Evolutionary conservation across 768 basidiomycete genomes (phyloP).

Genomic region (Roridomyces roridus): DNA sequence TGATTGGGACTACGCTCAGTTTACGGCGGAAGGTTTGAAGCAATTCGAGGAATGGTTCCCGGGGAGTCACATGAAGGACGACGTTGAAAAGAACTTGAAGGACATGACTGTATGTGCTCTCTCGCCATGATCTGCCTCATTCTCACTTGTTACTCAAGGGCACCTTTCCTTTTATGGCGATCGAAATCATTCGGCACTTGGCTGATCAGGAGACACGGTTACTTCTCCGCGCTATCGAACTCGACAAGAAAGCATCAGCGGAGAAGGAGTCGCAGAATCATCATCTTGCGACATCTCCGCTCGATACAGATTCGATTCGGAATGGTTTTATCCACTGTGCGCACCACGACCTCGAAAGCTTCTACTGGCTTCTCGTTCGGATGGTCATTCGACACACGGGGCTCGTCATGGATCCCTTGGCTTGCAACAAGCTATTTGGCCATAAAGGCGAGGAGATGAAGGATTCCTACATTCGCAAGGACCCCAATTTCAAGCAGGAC

Average conservation of each 20-base stretch:
- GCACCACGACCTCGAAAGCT: slow-evolving; percentile 17
- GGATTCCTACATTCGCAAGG: too few relatives aligned
- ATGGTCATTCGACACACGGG: slow-evolving; percentile 13
- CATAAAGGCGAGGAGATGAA: too few relatives aligned
- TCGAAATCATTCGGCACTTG: not conserved
- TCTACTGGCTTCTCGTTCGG: slow-evolving; percentile 19
- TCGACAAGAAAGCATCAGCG: too few relatives aligned
- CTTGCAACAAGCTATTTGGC: too few relatives aligned
- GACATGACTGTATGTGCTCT: not conserved
- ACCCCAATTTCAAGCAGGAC: too few relatives aligned
- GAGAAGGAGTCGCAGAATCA: too few relatives aligned
- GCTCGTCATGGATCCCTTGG: too few relatives aligned
- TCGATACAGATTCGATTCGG: too few relatives aligned
- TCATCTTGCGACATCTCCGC: too few relatives aligned
- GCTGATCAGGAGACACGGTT: too few relatives aligned
- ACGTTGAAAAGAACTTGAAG: slow-evolving; percentile 10
- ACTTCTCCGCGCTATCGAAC: not conserved
- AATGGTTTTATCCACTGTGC: too few relatives aligned
- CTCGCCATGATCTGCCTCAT: not conserved
- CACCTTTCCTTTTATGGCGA: slow-evolving; percentile 14
- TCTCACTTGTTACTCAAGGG: slow-evolving; percentile 5
- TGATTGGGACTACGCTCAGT: slow-evolving; percentile 19
- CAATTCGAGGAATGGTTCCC: not conserved
- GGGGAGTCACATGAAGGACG: not conserved
- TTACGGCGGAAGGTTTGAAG: not conserved